Evolutionary conservation across 1,284 basidiomycete genomes (phyloP).

Genomic region (Waitea zeae): DNA sequence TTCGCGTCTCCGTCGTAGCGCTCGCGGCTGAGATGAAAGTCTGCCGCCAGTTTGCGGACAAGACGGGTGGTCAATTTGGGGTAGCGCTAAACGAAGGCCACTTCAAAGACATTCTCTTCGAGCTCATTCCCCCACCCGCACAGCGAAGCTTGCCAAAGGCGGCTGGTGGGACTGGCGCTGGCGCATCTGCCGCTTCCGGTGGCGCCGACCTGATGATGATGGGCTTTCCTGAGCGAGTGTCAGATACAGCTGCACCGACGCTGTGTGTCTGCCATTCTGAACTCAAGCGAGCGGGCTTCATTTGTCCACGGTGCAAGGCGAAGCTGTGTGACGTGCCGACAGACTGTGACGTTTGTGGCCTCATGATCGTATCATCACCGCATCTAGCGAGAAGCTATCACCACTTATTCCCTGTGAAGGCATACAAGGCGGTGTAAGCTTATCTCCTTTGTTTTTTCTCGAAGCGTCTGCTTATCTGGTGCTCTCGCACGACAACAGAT

Average conservation of each 20-base stretch:
- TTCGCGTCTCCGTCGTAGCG: conserved; percentile 85
- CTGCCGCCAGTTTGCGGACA: conserved; percentile 78
- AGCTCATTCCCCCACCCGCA: conserved; percentile 89
- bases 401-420: conserved; percentile 81
- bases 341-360: conserved; percentile 91
- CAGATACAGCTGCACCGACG: conserved; percentile 63
- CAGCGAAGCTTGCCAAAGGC: conserved; percentile 47
- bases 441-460: conserved; percentile 3
- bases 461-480: conserved; percentile 5
- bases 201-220: conserved; percentile 91
- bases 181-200: too few relatives aligned
- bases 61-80: conserved; percentile 85
- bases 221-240: conserved; percentile 92
- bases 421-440: conserved; percentile 66
- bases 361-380: conserved; percentile 96
- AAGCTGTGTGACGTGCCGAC: conserved; percentile 97
- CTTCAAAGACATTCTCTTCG: conserved; percentile 89
- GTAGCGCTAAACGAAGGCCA: conserved; percentile 97
- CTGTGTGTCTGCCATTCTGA: conserved; percentile 91
- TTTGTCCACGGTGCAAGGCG: conserved; percentile 84
- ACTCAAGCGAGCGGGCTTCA: conserved; percentile 79
- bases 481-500: conserved; percentile 19
- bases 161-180: conserved; percentile 15
- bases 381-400: conserved; percentile 94
- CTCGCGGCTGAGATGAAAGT: conserved; percentile 97